Evolutionary conservation across 345 rosid genomes (phyloP).

Genomic region (Rhizophora mangle): DNA sequence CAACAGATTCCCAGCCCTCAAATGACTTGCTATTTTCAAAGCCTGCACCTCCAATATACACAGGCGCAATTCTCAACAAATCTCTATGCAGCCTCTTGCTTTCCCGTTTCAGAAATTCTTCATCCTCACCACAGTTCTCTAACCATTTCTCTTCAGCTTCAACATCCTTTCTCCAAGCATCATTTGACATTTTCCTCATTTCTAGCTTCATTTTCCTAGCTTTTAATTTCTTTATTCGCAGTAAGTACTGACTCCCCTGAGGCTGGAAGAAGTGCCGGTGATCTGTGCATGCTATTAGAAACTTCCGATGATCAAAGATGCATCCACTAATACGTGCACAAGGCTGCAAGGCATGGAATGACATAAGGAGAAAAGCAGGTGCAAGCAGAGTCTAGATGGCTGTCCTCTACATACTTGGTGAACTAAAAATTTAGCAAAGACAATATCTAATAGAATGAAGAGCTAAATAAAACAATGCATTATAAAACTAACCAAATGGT

Average conservation of each 20-base stretch:
- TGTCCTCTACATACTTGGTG: constrained; percentile 12
- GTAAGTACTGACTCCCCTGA: constrained; percentile 50
- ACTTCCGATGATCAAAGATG: constrained; percentile 94
- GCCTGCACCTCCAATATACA: constrained; percentile 78
- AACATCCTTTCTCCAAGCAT: constrained; percentile 83
- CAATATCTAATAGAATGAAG: background rate
- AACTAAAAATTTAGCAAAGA: constrained; percentile 2
- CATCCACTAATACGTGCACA: constrained; percentile 95
- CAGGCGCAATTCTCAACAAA: constrained; percentile 91
- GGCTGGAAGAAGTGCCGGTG: constrained; percentile 88
- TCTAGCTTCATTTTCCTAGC: constrained; percentile 76
- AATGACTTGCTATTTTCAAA: constrained; percentile 50
- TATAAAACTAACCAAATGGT: constrained; percentile 75
- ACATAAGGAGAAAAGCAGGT: constrained; percentile 15
- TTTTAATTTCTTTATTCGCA: constrained; percentile 68
- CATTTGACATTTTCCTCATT: constrained; percentile 73
- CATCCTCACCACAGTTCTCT: constrained; percentile 99
- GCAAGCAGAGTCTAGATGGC: constrained; percentile 11
- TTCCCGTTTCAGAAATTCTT: constrained; percentile 95
- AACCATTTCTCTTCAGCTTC: constrained; percentile 99
- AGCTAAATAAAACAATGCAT: background rate
- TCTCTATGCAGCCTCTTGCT: constrained; percentile 93
- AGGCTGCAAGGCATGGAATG: constrained; percentile 60
- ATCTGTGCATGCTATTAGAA: constrained; percentile 97
- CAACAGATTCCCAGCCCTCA: constrained; percentile 98